A percentile compares a stretch with the other conserved stretches of the same genome.
Conservation (phyloP, 805 yeast species). For the Danielozyma ontarioensis region DNA sequence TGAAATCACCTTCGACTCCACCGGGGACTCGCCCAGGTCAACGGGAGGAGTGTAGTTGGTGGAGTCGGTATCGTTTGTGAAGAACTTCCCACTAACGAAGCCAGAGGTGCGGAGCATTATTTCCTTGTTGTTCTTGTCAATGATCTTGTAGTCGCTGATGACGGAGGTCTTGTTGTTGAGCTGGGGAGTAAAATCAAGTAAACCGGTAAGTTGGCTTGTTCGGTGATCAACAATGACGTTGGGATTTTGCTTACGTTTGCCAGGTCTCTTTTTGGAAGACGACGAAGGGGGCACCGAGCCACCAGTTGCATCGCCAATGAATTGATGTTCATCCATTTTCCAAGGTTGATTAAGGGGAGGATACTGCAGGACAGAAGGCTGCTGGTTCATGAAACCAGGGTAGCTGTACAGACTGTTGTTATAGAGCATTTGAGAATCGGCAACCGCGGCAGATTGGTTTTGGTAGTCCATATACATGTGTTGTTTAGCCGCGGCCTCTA, state of each 20-base stretch:
- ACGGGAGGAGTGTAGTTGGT: slow-evolving; percentile 19
- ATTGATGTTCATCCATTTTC: background rate
- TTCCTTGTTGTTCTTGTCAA: slow-evolving; percentile 25
- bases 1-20: slow-evolving; percentile 24
- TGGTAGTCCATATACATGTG: background rate
- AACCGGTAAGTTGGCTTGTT: slow-evolving; percentile 17
- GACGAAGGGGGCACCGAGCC: too few species aligned
- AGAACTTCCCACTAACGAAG: slow-evolving; percentile 38
- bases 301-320: too few species aligned
- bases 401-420: too few species aligned
- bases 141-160: slow-evolving; percentile 12
- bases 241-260: background rate
- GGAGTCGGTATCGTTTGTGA: slow-evolving; percentile 37
- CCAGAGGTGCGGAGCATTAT: slow-evolving; percentile 25
- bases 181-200: slow-evolving; percentile 24
- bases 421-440: background rate
- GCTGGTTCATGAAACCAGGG: too few species aligned
- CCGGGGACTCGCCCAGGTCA: background rate
- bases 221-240: slow-evolving; percentile 17
- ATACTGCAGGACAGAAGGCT: background rate
- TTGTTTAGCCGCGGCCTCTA: background rate
- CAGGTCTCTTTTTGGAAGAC: background rate
- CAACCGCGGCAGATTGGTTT: too few species aligned
- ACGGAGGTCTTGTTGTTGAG: slow-evolving; percentile 9
- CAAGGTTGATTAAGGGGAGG: background rate